A percentile compares a stretch with the other conserved stretches of the same genome.
Conservation (phyloP, 2,329 filamentous ascomycete species). For the Myriosclerotinia scirpicola region DNA sequence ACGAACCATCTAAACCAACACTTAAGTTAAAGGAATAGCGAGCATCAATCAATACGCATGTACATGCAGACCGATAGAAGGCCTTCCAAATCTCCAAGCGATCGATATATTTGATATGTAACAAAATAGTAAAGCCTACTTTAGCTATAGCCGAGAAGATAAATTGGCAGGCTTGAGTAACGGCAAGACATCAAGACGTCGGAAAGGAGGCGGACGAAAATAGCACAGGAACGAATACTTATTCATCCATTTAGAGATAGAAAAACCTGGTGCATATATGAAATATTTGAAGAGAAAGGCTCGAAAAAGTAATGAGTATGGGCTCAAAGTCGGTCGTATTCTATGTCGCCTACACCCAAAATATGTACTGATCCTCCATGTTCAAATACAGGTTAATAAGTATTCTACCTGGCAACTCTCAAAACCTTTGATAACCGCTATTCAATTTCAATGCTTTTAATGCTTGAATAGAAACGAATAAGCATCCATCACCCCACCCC, state of each 20-base stretch:
- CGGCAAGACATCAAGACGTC: background rate
- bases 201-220: background rate
- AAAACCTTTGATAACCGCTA: background rate
- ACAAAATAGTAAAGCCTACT: no score
- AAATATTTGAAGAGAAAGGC: background rate
- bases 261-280: background rate
- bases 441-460: slow-evolving; percentile 3
- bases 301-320: background rate
- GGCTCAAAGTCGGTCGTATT: background rate
- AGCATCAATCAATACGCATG: no score
- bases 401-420: background rate
- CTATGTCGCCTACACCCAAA: background rate
- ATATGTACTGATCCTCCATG: background rate
- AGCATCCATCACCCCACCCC: background rate
- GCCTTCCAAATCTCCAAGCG: no score
- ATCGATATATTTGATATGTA: no score
- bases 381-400: background rate
- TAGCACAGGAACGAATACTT: background rate
- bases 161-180: no score
- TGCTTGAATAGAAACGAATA: background rate
- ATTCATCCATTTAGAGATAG: background rate
- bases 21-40: no score
- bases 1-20: no score
- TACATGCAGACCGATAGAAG: no score
- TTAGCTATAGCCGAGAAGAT: no score